These are phyloP conservation scores for Chlorella sp. DNA, from an alignment of 139 green algal species.

Conservation along the genomic window DNA sequence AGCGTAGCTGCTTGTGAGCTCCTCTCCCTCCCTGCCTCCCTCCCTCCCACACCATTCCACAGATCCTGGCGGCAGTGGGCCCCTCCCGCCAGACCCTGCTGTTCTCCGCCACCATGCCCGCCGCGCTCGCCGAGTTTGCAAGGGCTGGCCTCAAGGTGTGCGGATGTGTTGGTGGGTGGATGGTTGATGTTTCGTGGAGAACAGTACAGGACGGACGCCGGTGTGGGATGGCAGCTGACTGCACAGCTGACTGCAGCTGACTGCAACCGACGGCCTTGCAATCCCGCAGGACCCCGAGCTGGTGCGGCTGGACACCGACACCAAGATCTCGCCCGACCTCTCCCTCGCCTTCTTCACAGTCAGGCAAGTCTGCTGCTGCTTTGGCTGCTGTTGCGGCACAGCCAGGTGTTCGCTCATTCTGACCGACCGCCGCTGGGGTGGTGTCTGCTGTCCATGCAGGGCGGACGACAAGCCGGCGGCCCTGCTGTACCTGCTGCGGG, in stretches of 20 bases:
- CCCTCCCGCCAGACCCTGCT: slow-evolving; percentile 92
- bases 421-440: neutral
- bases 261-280: too few species aligned
- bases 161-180: too few species aligned
- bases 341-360: slow-evolving; percentile 83
- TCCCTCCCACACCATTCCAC: neutral
- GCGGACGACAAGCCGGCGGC: slow-evolving; percentile 92
- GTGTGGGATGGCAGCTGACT: too few species aligned
- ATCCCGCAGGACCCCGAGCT: slow-evolving; percentile 40
- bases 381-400: neutral
- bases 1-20: too few species aligned
- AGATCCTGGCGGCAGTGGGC: slow-evolving; percentile 81
- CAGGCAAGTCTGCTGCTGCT: slow-evolving; percentile 46
- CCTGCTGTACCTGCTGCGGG: slow-evolving; percentile 89
- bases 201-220: too few species aligned
- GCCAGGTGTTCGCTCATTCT: too few species aligned
- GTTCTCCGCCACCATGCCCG: slow-evolving; percentile 95
- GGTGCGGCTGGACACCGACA: slow-evolving; percentile 94
- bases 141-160: slow-evolving; percentile 80
- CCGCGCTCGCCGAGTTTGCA: slow-evolving; percentile 95
- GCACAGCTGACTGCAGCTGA: too few species aligned
- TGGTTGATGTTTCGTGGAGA: too few species aligned
- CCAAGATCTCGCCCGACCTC: slow-evolving; percentile 89
- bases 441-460: slow-evolving; percentile 42
- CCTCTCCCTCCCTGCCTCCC: too few species aligned